Evolutionary conservation across 345 rosid genomes (phyloP).

Genomic region (Salix dunnii): DNA sequence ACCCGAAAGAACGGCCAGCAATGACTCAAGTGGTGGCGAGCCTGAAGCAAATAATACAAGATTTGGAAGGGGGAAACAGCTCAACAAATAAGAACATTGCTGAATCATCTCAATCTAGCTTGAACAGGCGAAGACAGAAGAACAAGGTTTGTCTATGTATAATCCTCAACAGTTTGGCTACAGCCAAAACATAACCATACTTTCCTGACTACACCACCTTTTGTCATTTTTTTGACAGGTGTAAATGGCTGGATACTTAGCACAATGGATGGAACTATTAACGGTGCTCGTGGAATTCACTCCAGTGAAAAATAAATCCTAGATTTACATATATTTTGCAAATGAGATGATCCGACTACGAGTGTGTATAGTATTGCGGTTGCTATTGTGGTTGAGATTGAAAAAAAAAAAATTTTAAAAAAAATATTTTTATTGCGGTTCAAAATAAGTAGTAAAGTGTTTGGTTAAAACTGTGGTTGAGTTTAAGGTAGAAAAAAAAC

Average conservation of each 20-base stretch:
- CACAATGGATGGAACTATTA: not conserved
- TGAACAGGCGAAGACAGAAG: not conserved
- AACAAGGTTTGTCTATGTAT: constrained; percentile 10
- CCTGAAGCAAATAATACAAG: constrained; percentile 56
- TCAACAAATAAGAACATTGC: not conserved
- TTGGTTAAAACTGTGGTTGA: too few relatives aligned
- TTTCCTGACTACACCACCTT: not conserved
- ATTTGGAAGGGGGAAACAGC: constrained; percentile 30
- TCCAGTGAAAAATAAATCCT: not conserved
- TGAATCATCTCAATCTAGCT: constrained; percentile 18
- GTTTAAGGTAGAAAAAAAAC: too few relatives aligned
- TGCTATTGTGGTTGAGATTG: too few relatives aligned
- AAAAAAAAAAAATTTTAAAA: too few relatives aligned
- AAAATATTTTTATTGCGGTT: too few relatives aligned
- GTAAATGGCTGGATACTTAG: constrained; percentile 3
- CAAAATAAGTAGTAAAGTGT: too few relatives aligned
- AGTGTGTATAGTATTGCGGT: too few relatives aligned
- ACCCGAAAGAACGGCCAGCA: constrained; percentile 62
- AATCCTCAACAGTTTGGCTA: not conserved
- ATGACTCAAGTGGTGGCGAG: constrained; percentile 55
- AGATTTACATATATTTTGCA: not conserved
- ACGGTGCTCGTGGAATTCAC: not conserved
- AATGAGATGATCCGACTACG: not conserved
- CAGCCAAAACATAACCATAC: not conserved
- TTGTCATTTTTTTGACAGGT: constrained; percentile 19